Base-by-base conservation (phyloP, 2,329 filamentous ascomycete species). In the Zalaria obscura region DNA sequence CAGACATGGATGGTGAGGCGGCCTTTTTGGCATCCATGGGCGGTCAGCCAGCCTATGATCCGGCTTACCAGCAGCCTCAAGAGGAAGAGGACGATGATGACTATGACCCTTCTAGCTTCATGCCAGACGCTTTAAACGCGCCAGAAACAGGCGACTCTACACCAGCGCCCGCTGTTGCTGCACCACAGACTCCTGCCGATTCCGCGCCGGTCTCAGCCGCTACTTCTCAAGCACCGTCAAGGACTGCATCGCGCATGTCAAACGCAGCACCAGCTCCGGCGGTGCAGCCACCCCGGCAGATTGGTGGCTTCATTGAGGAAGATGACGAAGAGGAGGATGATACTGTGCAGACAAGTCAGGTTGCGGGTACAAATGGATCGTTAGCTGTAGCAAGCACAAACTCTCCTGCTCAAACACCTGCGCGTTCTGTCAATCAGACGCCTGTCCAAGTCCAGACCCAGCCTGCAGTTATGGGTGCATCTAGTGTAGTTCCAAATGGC, bases 281-380 rank as follows among this genome's bases (percentile, higher is more conserved):
- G 10, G 50, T 48, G 40, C 46, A 52, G 35, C 46, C 43, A 39
- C 52, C 41, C 52, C 60, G 63, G 49, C 66, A 68, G 55, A 69
- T 72, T 54, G 73, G 72, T 57, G 75, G 74, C 51, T 77, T 78
- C 66, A 70, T 76, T 60, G 68, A 73, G 57, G 75, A 78, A 61
- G 73, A 75, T 57, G 72, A 76, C 58, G 70, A 73, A 53, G 70
- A 73, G 55, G 72, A 75, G 54, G 68, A 69, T 52, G 66, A 69
- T 47, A 25, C 36, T 38, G 39, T 28, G 38, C 32, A 44, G 31
- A 25, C 29, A 5, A 27, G 25, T 25, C 18, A 40, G 32, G 27
- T 35, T 18, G 34, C 28, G 27, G 25, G 36, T 18, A 36, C 43
- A 39, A 40, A 41, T 40, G 42, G 43, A 45, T 31, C 39, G 37